Evolutionary conservation across 179 eudicot species (phyloP), one percentile per base, ranked within the genome.

Genomic region (Beta lomatogona): DNA sequence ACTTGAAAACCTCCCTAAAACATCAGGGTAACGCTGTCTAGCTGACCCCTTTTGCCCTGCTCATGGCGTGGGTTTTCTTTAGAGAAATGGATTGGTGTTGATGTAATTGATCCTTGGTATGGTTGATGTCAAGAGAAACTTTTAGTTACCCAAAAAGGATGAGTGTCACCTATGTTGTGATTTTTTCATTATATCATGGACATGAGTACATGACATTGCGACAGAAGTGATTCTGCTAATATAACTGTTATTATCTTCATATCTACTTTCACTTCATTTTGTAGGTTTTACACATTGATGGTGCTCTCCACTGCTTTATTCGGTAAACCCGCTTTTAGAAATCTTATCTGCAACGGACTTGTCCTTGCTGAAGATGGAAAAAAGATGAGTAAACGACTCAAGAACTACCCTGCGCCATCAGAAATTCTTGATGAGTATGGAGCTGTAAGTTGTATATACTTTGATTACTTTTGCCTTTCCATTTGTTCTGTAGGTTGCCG

Each of bases 281-380:
- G 73, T 86, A 94, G 97, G 98, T 94, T 96, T 81, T 96, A 96
- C 77, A 96, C 97, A 79, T 93, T 94, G 84, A 96, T 96, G 98
- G 99, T 96, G 81, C 87, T 96, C 80, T 96, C 99, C 36, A 96
- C 99, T 59, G 99, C 98, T 65, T 90, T 96, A 76, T 96, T 96
- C 84, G 97, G 87, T 53, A 90, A 94, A 81, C 99, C 97, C 64
- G 99, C 99, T 63, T 96, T 96, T 70, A 89, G 88, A 82, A 96
- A 94, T 89, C 98, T 96, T 73, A 92, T 96, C 78, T 96, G 99
- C 94, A 96, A 94, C 87, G 99, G 99, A 61, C 98, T 96, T 86
- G 94, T 96, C 73, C 91, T 96, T 76, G 99, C 98, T 61, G 98
- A 94, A 88, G 99, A 96, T 86, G 99, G 99, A 22, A 96, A 93